Percentiles rank a stretch among this genome's conserved stretches.
Conservation (phyloP, 345 rosid species). For the Melaleuca alternifolia region DNA sequence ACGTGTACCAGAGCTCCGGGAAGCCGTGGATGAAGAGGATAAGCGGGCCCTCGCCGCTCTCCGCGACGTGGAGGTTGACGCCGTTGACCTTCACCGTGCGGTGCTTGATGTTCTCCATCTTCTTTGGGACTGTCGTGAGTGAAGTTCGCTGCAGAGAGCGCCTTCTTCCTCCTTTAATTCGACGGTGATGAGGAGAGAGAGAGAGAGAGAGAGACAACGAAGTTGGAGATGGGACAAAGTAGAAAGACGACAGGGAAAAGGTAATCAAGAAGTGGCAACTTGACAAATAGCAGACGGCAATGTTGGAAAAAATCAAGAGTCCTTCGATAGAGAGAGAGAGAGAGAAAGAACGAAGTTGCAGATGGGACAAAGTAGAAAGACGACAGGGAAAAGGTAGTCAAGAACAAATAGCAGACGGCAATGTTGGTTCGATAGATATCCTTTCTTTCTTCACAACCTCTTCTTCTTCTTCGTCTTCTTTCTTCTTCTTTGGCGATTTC, state of each 20-base stretch:
- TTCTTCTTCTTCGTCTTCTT: accelerated
- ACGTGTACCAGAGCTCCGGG: slow-evolving; percentile 24
- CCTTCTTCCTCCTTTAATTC: neutral
- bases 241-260: too few species aligned
- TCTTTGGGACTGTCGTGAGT: neutral
- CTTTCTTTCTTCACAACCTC: too few species aligned
- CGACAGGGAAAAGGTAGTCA: neutral
- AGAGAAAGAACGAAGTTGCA: neutral
- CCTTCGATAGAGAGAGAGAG: too few species aligned
- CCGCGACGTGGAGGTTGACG: slow-evolving; percentile 15
- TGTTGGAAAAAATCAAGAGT: too few species aligned
- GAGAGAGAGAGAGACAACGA: neutral
- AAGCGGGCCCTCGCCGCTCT: slow-evolving; percentile 14
- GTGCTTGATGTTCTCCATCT: slow-evolving; percentile 1
- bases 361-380: neutral
- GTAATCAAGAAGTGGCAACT: too few species aligned
- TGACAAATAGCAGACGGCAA: too few species aligned
- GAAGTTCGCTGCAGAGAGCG: neutral
- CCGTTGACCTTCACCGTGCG: slow-evolving; percentile 5
- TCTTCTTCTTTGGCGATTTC: neutral
- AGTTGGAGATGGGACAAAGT: too few species aligned
- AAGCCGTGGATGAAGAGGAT: slow-evolving; percentile 19
- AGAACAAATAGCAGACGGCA: neutral
- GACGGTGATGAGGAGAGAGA: neutral
- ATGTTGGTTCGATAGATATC: neutral